A percentile compares a stretch with the other conserved stretches of the same genome.
These are phyloP conservation scores for Magnusiomyces ingens DNA, from an alignment of 1,139 yeast species.

Conservation along the genomic window DNA sequence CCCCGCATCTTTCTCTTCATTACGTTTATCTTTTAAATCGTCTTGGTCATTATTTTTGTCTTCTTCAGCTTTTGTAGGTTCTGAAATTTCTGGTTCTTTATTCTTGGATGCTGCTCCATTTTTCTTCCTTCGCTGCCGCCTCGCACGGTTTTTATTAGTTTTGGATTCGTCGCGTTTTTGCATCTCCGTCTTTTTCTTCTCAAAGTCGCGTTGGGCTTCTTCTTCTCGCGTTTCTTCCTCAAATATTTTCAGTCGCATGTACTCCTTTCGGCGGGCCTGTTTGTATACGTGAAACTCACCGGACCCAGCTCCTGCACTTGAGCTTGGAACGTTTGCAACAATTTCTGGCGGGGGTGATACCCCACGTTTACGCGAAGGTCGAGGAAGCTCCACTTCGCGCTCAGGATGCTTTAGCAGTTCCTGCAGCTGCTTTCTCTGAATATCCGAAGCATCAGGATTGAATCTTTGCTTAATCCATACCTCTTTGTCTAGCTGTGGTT, in stretches of 20 bases:
- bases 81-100: background rate
- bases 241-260: conserved; percentile 25
- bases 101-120: background rate
- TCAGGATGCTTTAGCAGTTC: conserved; percentile 22
- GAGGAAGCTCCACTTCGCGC: conserved; percentile 16
- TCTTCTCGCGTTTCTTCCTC: conserved; percentile 25
- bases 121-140: conserved; percentile 17
- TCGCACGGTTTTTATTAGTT: conserved; percentile 29
- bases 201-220: conserved; percentile 25
- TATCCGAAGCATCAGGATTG: conserved; percentile 18
- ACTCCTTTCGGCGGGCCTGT: conserved; percentile 30
- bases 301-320: conserved; percentile 36
- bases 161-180: conserved; percentile 24
- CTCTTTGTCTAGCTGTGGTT: conserved; percentile 5
- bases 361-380: conserved; percentile 9
- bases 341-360: conserved; percentile 23
- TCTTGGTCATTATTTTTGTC: background rate
- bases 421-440: conserved; percentile 24
- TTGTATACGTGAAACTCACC: conserved; percentile 37
- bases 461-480: conserved; percentile 8
- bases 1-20: background rate
- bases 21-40: background rate
- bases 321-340: conserved; percentile 26
- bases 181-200: conserved; percentile 17
- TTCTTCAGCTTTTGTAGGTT: background rate